Base-by-base conservation (phyloP, 1,284 basidiomycete genomes). In the Ustilago curta region DNA sequence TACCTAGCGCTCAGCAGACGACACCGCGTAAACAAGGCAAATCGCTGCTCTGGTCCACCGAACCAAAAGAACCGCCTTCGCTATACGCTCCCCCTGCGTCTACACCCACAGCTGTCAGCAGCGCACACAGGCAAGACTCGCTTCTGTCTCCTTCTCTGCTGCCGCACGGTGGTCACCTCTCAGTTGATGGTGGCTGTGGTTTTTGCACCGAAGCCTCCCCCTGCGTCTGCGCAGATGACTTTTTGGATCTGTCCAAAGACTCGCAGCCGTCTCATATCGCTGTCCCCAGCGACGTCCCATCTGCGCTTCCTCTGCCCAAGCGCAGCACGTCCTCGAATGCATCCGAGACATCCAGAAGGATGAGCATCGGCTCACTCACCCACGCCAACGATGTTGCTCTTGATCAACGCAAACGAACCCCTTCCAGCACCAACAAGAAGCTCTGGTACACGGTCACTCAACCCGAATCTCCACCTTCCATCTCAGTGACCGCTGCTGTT, bases 201-300 rank as follows among this genome's bases (percentile, higher is more conserved):
- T 82, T 82, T 53, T 82, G 80, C 57, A 75, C 77, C 9, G 80
- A 81, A 49, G 73, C 64, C 8, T 65, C 58, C 0, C 72, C 76
- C 4, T 82, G 80, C 39, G 79, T 79, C 3, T 82, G 80, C 45
- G 65, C 77, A 4, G 80, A 71, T 25, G 73, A 71, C 35, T 68
- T 71, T 45, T 52, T 76, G 29, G 61, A 76, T 49, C 69, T 76
- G 8, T 35, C 59, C 19, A 29, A 55, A 14, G 14, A 53, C 7
- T 27, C 60, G 4, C 52, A 59, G 16, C 65, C 61, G 0, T 73
- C 70, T 8, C 70, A 73, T 37, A 64, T 73, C 14, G 57, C 70
- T 8, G 45, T 73, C 12, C 19, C 59, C 6, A 63, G 49, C 53
- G 63, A 70, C 8, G 63, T 64, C 0, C 56, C 68, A 4, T 59